A percentile compares a stretch with the other conserved stretches of the same genome.
Evolutionary conservation across 176 grass and related monocot genomes (phyloP).

Genomic region (Zoysia pacifica): DNA sequence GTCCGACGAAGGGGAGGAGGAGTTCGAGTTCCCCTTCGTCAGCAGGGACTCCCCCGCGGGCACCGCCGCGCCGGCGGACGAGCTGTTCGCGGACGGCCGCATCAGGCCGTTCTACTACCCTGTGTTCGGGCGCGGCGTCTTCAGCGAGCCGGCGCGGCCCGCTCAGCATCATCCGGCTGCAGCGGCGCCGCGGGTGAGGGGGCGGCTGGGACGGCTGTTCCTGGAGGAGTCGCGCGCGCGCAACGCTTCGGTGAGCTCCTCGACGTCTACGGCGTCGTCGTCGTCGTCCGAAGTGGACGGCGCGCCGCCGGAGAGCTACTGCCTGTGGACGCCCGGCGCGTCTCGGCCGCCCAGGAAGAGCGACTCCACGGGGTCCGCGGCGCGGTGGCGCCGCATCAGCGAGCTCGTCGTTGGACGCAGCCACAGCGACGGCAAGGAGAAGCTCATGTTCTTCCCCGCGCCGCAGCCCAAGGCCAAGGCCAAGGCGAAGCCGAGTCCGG

Average conservation of each 20-base stretch:
- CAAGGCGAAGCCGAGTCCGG: slow-evolving; percentile 8
- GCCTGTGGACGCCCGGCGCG: slow-evolving; percentile 54
- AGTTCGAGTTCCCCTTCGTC: slow-evolving; percentile 78
- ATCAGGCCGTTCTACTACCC: slow-evolving; percentile 80
- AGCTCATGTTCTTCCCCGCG: slow-evolving; percentile 75
- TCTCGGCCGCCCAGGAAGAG: slow-evolving; percentile 48
- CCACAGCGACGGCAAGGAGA: slow-evolving; percentile 95
- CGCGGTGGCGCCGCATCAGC: slow-evolving; percentile 81
- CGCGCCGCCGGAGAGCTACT: slow-evolving; percentile 65
- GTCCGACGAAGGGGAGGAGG: slow-evolving; percentile 38
- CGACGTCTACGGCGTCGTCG: slow-evolving; percentile 26
- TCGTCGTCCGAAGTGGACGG: slow-evolving; percentile 46
- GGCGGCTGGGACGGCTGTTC: slow-evolving; percentile 56
- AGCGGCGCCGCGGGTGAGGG: slow-evolving; percentile 16
- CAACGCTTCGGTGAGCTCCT: slow-evolving; percentile 32
- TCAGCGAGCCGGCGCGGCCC: background rate
- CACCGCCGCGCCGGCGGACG: slow-evolving; percentile 49
- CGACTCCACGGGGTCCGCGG: slow-evolving; percentile 78
- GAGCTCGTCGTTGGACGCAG: slow-evolving; percentile 76
- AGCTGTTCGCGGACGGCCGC: slow-evolving; percentile 63
- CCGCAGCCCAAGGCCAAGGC: background rate
- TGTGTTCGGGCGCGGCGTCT: slow-evolving; percentile 51
- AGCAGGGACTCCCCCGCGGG: slow-evolving; percentile 41
- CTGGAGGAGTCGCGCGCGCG: slow-evolving; percentile 67
- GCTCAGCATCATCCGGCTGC: too few relatives aligned